Evolutionary conservation across 1,284 basidiomycete species (phyloP).

Genomic region (Malassezia yamatoensis): DNA sequence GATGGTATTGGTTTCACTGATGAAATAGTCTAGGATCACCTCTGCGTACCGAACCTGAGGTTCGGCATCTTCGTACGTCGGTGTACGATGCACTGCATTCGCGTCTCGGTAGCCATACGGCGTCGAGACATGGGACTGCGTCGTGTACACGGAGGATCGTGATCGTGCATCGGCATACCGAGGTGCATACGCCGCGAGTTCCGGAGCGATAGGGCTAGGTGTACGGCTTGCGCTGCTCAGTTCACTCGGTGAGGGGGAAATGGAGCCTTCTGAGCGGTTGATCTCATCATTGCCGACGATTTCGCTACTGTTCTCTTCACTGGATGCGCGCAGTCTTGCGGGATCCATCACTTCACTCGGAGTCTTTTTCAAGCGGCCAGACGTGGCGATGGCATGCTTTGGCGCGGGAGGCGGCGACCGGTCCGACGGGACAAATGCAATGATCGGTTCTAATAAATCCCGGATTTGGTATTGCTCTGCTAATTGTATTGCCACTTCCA

Average conservation of each 20-base stretch:
- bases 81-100: neutral
- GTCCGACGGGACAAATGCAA: slow-evolving; percentile 81
- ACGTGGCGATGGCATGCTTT: slow-evolving; percentile 63
- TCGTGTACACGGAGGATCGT: slow-evolving; percentile 9
- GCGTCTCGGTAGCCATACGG: slow-evolving; percentile 13
- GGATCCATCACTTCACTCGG: slow-evolving; percentile 29
- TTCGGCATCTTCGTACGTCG: slow-evolving; percentile 14
- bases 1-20: slow-evolving; percentile 89
- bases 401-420: slow-evolving; percentile 87
- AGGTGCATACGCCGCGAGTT: slow-evolving; percentile 10
- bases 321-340: slow-evolving; percentile 35
- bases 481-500: slow-evolving; percentile 74
- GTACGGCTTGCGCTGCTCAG: slow-evolving; percentile 76
- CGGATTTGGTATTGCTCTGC: slow-evolving; percentile 92
- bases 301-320: slow-evolving; percentile 41
- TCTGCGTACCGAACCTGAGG: slow-evolving; percentile 63
- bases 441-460: slow-evolving; percentile 75
- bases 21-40: slow-evolving; percentile 96
- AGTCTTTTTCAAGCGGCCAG: slow-evolving; percentile 36
- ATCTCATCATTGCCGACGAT: slow-evolving; percentile 24
- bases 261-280: slow-evolving; percentile 54
- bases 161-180: slow-evolving; percentile 7
- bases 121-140: neutral
- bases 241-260: slow-evolving; percentile 73
- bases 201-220: slow-evolving; percentile 59